Percentiles rank a stretch among this genome's conserved stretches.
These are phyloP conservation scores for Lecanoromycetidae sp. DNA, from an alignment of 2,329 filamentous ascomycete genomes.

Conservation along the genomic window DNA sequence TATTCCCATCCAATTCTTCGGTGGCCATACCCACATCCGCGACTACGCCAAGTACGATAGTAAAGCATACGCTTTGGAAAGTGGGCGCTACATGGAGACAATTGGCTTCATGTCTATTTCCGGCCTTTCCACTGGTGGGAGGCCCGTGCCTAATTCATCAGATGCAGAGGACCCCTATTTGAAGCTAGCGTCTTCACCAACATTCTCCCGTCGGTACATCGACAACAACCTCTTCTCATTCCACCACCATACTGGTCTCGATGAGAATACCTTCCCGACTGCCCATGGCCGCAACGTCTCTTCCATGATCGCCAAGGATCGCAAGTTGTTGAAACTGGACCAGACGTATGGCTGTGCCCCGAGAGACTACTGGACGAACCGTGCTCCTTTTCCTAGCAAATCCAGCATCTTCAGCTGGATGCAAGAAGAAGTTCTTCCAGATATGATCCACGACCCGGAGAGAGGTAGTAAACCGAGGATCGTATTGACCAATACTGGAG, in stretches of 20 bases:
- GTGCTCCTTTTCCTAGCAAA: slow-evolving; percentile 59
- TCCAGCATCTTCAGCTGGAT: slow-evolving; percentile 76
- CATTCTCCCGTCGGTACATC: slow-evolving; percentile 72
- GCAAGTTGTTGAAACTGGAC: slow-evolving; percentile 60
- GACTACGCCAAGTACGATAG: slow-evolving; percentile 72
- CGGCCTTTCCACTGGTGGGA: slow-evolving; percentile 41
- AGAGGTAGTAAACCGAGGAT: slow-evolving; percentile 51
- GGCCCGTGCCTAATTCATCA: slow-evolving; percentile 11
- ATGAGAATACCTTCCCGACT: slow-evolving; percentile 63
- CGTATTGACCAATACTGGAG: slow-evolving; percentile 76
- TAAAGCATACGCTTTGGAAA: slow-evolving; percentile 67
- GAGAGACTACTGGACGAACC: slow-evolving; percentile 66
- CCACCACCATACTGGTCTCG: slow-evolving; percentile 64
- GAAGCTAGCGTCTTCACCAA: slow-evolving; percentile 30
- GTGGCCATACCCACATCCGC: slow-evolving; percentile 79
- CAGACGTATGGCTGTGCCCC: slow-evolving; percentile 72
- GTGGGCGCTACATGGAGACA: slow-evolving; percentile 87
- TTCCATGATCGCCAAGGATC: slow-evolving; percentile 54
- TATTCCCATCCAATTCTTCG: slow-evolving; percentile 82
- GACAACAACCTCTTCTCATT: slow-evolving; percentile 86
- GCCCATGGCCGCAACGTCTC: slow-evolving; percentile 61
- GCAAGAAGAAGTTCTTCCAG: slow-evolving; percentile 60
- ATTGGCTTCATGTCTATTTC: slow-evolving; percentile 85
- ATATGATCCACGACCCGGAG: slow-evolving; percentile 45
- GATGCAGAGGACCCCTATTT: not conserved